Percentiles rank a stretch among this genome's conserved stretches.
phyloP scores from a whole-genome alignment of 495 filamentous ascomycete species.

The Penicillium silybi region DNA sequence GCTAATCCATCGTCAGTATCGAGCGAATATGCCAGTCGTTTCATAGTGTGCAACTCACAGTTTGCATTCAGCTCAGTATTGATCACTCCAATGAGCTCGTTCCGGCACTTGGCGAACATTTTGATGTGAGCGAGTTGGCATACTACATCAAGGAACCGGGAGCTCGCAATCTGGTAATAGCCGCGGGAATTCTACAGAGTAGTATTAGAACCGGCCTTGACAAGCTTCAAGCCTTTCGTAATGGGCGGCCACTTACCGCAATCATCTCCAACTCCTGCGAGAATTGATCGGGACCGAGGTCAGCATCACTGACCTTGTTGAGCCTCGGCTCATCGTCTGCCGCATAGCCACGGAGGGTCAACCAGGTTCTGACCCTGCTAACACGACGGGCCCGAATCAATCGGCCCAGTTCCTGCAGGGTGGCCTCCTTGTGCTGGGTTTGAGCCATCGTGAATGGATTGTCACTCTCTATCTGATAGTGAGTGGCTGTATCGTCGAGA shows the following conservation, averaged over 20 bases:
- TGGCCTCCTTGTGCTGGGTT: slow-evolving; percentile 13
- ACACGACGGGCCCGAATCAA: slow-evolving; percentile 9
- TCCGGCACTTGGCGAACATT: slow-evolving; percentile 41
- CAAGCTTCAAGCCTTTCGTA: neutral
- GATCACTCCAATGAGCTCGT: slow-evolving; percentile 33
- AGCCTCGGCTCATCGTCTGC: slow-evolving; percentile 6
- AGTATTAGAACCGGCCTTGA: neutral
- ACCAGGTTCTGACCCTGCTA: slow-evolving; percentile 15
- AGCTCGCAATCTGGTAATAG: slow-evolving; percentile 53
- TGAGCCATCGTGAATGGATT: slow-evolving; percentile 38
- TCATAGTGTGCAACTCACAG: slow-evolving; percentile 27
- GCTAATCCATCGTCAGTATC: slow-evolving; percentile 7
- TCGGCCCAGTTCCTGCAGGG: neutral
- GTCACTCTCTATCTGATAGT: slow-evolving; percentile 27
- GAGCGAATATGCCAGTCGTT: neutral
- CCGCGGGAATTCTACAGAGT: slow-evolving; percentile 33
- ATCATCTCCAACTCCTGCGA: slow-evolving; percentile 47
- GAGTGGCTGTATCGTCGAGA: slow-evolving; percentile 11
- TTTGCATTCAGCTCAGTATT: slow-evolving; percentile 29
- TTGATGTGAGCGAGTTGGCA: slow-evolving; percentile 44
- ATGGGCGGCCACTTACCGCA: slow-evolving; percentile 33
- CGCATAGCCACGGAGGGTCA: slow-evolving; percentile 6
- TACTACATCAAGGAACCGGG: slow-evolving; percentile 46
- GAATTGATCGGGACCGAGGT: slow-evolving; percentile 43
- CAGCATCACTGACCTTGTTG: slow-evolving; percentile 17